A percentile compares a stretch with the other conserved stretches of the same genome.
These are phyloP conservation scores for Fomitopsis palustris DNA, from an alignment of 1,284 basidiomycete genomes.

Conservation along the genomic window DNA sequence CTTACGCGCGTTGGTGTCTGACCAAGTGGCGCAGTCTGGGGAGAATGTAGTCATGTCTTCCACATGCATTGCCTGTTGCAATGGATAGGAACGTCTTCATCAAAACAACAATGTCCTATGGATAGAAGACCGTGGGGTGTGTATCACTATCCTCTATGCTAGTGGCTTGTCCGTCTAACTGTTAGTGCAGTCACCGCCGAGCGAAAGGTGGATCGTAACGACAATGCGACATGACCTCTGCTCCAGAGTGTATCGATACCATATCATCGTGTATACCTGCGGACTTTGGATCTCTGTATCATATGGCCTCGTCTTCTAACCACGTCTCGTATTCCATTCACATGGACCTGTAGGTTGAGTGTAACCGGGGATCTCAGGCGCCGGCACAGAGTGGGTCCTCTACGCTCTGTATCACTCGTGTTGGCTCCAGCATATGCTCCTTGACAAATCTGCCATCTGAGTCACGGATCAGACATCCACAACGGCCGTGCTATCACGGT, in stretches of 20 bases:
- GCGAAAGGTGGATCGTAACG: conserved; percentile 26
- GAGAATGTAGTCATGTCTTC: conserved; percentile 91
- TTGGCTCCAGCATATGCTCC: conserved; percentile 54
- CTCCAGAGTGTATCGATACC: conserved; percentile 13
- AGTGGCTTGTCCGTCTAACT: background rate
- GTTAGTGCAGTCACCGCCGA: conserved; percentile 32
- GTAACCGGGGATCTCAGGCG: background rate
- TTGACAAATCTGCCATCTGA: conserved; percentile 56
- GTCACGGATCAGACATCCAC: background rate
- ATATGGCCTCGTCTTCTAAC: background rate
- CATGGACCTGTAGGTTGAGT: too few species aligned
- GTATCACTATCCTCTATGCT: conserved; percentile 26
- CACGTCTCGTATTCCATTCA: background rate
- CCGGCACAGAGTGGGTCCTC: conserved; percentile 35
- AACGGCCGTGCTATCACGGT: background rate
- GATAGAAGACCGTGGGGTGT: conserved; percentile 88
- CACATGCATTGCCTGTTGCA: conserved; percentile 95
- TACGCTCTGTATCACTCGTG: conserved; percentile 47
- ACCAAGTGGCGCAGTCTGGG: conserved; percentile 70
- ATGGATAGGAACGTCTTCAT: conserved; percentile 85
- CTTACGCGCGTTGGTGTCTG: background rate
- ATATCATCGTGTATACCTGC: background rate
- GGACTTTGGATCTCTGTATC: background rate
- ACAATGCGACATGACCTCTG: conserved; percentile 4
- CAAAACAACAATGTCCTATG: conserved; percentile 93